Evolutionary conservation across 2,329 filamentous ascomycete genomes (phyloP).

Genomic region (Cordyceps javanica): DNA sequence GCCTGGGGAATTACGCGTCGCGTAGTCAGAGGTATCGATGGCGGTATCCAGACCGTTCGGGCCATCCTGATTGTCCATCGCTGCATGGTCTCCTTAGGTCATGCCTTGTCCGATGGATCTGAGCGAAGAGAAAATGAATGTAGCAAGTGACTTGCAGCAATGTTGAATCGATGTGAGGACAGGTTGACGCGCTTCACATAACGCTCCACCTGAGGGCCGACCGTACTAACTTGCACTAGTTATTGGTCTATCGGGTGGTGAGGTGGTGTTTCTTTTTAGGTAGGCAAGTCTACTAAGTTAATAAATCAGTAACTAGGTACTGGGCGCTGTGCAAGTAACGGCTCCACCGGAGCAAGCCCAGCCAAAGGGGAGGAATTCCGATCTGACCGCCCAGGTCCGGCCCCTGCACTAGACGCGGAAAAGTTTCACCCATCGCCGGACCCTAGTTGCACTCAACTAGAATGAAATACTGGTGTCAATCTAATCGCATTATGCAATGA

Average conservation of each 20-base stretch:
- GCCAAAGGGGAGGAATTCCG: neutral
- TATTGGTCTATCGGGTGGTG: neutral
- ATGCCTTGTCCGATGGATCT: neutral
- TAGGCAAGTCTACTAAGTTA: too few species aligned
- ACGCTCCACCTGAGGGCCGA: conserved; percentile 3
- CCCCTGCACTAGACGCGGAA: neutral
- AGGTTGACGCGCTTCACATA: neutral
- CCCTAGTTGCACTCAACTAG: neutral
- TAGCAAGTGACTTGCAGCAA: neutral
- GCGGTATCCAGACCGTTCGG: neutral
- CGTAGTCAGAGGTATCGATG: neutral
- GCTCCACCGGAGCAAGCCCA: too few species aligned
- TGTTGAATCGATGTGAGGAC: neutral
- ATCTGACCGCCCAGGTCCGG: neutral
- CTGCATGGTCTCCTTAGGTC: neutral
- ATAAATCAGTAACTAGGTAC: too few species aligned
- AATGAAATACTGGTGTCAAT: neutral
- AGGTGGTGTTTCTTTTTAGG: neutral
- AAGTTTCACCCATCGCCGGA: neutral
- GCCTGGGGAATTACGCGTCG: neutral
- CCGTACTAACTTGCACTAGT: neutral
- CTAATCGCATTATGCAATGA: conserved; percentile 16
- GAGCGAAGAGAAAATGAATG: neutral
- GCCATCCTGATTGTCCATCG: neutral
- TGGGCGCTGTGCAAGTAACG: too few species aligned